Percentiles rank a stretch among this genome's conserved stretches.
phyloP scores from a whole-genome alignment of 768 basidiomycete genomes.

The Leccinum sublutescens region DNA sequence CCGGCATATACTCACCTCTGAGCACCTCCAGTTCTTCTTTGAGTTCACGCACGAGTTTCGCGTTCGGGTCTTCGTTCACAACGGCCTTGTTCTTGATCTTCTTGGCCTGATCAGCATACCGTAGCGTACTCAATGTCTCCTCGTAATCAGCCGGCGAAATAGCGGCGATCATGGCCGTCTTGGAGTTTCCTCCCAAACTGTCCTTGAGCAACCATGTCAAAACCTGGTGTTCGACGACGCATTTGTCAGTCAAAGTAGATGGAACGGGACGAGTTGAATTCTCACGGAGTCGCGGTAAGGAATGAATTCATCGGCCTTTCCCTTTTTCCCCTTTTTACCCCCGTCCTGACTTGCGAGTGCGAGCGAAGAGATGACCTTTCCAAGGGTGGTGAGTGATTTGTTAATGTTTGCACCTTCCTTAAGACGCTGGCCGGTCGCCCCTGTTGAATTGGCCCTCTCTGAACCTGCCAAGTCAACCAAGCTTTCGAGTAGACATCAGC shows the following conservation, averaged over 20 bases:
- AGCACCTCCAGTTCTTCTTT: conserved; percentile 97
- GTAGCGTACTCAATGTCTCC: conserved; percentile 92
- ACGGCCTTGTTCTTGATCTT: conserved; percentile 99
- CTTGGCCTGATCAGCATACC: conserved; percentile 99
- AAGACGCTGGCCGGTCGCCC: conserved; percentile 91
- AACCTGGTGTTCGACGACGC: conserved; percentile 49
- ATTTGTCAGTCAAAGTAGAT: conserved; percentile 5
- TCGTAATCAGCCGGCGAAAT: conserved; percentile 99
- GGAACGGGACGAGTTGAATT: conserved; percentile 7
- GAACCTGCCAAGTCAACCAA: conserved; percentile 96
- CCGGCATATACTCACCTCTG: conserved; percentile 50
- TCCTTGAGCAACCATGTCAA: conserved; percentile 98
- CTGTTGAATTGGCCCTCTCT: conserved; percentile 96
- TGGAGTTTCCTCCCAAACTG: conserved; percentile 93
- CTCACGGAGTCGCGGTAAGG: conserved; percentile 96
- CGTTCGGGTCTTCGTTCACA: conserved; percentile 99
- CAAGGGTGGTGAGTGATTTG: conserved; percentile 95
- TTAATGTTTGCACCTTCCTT: conserved; percentile 99
- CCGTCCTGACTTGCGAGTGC: conserved; percentile 57
- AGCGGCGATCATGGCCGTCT: conserved; percentile 99
- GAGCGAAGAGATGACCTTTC: conserved; percentile 94
- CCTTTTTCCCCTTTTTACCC: conserved; percentile 85
- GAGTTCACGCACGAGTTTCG: conserved; percentile 96
- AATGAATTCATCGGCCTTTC: conserved; percentile 87
- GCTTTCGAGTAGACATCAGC: conserved; percentile 38